These are phyloP conservation scores for Exsudoporus frostii DNA, from an alignment of 768 basidiomycete species.

Conservation along the genomic window DNA sequence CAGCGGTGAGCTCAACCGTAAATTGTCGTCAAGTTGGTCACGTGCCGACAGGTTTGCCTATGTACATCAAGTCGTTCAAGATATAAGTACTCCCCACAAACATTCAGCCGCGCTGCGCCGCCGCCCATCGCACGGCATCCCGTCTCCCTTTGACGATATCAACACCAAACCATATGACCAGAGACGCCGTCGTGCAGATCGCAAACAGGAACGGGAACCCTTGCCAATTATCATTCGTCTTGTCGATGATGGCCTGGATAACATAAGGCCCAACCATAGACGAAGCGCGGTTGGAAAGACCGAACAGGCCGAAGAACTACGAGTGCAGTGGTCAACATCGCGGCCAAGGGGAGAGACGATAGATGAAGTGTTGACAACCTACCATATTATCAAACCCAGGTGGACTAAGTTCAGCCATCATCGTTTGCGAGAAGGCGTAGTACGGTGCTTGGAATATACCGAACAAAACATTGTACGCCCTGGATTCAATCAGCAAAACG, in stretches of 20 bases:
- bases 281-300: constrained; percentile 80
- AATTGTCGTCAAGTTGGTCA: background rate
- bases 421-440: constrained; percentile 81
- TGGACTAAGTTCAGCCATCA: constrained; percentile 87
- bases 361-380: background rate
- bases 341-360: background rate
- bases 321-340: background rate
- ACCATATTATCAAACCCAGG: constrained; percentile 86
- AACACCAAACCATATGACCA: constrained; percentile 55
- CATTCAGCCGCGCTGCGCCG: constrained; percentile 18
- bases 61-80: too few relatives aligned
- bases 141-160: background rate
- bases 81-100: background rate
- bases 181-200: constrained; percentile 58
- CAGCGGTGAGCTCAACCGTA: background rate
- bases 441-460: constrained; percentile 86
- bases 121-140: constrained; percentile 58
- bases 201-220: constrained; percentile 85
- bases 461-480: constrained; percentile 78
- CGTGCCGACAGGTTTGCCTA: background rate
- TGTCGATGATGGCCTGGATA: constrained; percentile 78
- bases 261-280: constrained; percentile 87
- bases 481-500: constrained; percentile 21
- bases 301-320: constrained; percentile 85
- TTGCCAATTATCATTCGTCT: constrained; percentile 70